Percentiles rank a stretch among this genome's conserved stretches.
Evolutionary conservation across 805 yeast species (phyloP).

Genomic region (Lipomyces kockii): DNA sequence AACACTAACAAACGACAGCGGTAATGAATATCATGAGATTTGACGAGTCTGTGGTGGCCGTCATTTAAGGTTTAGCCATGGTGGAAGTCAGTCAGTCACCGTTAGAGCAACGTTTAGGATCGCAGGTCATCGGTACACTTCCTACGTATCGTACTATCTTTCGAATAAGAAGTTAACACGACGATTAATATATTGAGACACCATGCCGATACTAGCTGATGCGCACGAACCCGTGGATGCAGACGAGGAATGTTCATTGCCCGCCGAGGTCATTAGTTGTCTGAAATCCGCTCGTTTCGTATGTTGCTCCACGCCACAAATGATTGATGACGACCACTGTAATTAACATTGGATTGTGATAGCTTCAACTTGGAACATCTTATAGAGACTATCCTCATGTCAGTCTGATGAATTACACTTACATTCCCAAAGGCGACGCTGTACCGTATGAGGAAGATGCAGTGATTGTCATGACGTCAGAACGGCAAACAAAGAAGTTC

Average conservation of each 20-base stretch:
- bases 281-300: slow-evolving; percentile 34
- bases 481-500: slow-evolving; percentile 72
- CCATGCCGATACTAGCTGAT: slow-evolving; percentile 1
- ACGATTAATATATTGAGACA: neutral
- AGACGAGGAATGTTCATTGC: slow-evolving; percentile 15
- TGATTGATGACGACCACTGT: neutral
- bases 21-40: neutral
- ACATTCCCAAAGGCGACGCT: slow-evolving; percentile 49
- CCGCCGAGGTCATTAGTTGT: slow-evolving; percentile 29
- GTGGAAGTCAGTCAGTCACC: neutral
- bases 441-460: slow-evolving; percentile 49
- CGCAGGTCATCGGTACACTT: no score
- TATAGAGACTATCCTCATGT: slow-evolving; percentile 79
- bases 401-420: slow-evolving; percentile 88
- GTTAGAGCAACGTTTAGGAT: no score
- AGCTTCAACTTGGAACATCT: slow-evolving; percentile 84
- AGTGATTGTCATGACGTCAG: slow-evolving; percentile 72
- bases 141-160: neutral
- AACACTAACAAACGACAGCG: neutral
- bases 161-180: neutral
- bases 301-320: neutral
- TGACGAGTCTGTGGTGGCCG: neutral
- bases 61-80: neutral
- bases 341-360: slow-evolving; percentile 20
- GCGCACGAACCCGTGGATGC: neutral